Conservation (phyloP, 257 asterid genomes). For the Gynochthodes officinalis region DNA sequence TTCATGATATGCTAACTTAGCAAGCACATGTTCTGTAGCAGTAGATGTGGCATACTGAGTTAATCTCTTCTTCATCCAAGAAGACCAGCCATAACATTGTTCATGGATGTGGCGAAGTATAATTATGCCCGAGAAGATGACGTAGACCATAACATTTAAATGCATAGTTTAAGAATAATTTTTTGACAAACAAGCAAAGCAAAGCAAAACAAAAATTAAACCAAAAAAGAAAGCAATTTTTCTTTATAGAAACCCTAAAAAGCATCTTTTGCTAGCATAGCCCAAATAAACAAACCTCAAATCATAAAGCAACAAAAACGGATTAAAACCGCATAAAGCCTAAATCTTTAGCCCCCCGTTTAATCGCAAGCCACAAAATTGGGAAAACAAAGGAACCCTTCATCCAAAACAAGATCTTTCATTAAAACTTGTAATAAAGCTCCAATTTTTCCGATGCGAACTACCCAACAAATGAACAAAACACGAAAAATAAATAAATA, state of each 20-base stretch:
- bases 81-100: background rate
- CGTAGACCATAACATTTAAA: background rate
- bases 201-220: background rate
- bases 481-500: background rate
- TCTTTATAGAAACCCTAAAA: background rate
- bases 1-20: background rate
- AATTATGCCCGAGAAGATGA: background rate
- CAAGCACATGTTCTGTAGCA: background rate
- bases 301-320: background rate
- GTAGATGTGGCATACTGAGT: background rate
- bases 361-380: background rate
- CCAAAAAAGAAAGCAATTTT: background rate
- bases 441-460: slow-evolving; percentile 6
- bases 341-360: background rate
- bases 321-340: background rate
- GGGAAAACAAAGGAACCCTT: background rate
- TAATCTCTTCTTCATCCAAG: background rate
- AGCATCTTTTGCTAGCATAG: background rate
- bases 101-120: background rate
- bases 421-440: background rate
- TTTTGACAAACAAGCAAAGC: background rate
- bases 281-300: background rate
- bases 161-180: background rate
- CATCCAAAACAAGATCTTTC: slow-evolving; percentile 8
- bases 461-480: background rate